A percentile compares a stretch with the other conserved stretches of the same genome.
phyloP scores from a whole-genome alignment of 495 filamentous ascomycete species.

The Xylaria cubensis region DNA sequence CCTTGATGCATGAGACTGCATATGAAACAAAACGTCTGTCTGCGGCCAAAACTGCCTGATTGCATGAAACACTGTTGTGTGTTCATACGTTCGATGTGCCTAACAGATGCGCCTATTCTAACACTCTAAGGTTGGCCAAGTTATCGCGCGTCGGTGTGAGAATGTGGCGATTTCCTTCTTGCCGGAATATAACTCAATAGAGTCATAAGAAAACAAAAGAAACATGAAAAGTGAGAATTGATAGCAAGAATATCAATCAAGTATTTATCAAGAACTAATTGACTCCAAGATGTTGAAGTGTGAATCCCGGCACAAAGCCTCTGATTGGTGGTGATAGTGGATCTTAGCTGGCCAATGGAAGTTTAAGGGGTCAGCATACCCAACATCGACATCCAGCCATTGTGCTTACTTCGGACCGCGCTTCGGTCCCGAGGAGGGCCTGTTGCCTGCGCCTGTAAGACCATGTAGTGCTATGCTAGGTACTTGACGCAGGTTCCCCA shows the following conservation, averaged over 20 bases:
- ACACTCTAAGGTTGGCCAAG: neutral
- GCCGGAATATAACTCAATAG: neutral
- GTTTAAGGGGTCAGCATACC: neutral
- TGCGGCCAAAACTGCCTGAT: neutral
- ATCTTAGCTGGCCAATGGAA: neutral
- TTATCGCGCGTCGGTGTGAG: neutral
- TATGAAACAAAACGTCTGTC: neutral
- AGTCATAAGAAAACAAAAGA: neutral
- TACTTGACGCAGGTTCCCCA: slow-evolving; percentile 20
- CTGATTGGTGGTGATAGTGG: neutral
- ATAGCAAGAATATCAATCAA: neutral
- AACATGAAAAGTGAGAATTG: neutral
- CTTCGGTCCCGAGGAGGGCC: slow-evolving; percentile 18
- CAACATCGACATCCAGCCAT: neutral
- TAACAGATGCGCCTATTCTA: neutral
- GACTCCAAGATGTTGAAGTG: neutral
- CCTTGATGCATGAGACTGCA: neutral
- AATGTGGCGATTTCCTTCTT: neutral
- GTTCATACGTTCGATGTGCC: neutral
- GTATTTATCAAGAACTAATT: neutral
- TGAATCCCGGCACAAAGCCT: neutral
- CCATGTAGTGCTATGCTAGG: neutral
- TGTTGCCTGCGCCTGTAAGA: neutral
- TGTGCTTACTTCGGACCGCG: slow-evolving; percentile 3
- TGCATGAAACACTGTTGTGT: neutral